Base-by-base conservation (phyloP, 257 asterid species). In the Salvia rosmarinus region DNA sequence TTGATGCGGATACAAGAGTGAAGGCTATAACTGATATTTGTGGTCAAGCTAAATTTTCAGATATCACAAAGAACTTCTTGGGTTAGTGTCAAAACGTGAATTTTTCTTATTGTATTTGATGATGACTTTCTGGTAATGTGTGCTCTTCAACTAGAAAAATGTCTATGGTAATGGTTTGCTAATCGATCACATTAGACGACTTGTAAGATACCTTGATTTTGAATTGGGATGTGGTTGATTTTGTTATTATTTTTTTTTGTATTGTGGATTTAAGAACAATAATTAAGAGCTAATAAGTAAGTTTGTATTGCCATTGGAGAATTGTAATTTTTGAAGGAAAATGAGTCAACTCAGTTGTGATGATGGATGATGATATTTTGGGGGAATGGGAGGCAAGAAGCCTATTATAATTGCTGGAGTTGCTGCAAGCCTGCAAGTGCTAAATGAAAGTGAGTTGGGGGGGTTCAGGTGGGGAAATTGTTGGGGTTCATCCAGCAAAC, bases 61-160 rank as follows among this genome's bases (percentile, higher is more conserved):
- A 88, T 6, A 32, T 82, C 72, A 88, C 92, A 4, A 88, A 47
- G 77, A 90, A 90, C 83, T 89, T 90, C 81, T 82, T 90, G 87
- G 75, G 98, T 92, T 77, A 77, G 78, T 84, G 35, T 51, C 42
- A 14, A 68, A 58, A 49, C 40, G 8, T 66, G 42, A 34, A 32
- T 21, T 54, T 52, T 4, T 55, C 37, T 25, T 20, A 16, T 58
- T 50, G 6, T 57, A 13, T 43, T 64, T 61, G 34, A 39, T 25
- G 23, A 46, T 21, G 74, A 58, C 42, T 52, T 20, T 2, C 40
- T 46, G 43, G 20, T 47, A 20, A n/a, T 64, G 54, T 25, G 52
- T 49, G 74, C 49, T 65, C 44, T 67, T 68, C 55, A 55, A 62
- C 71, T 23, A 39, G 68, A 72, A 40, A 47, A 46, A 17, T 62